Base-by-base conservation (phyloP, 257 asterid species). In the Fraxinus anomala region DNA sequence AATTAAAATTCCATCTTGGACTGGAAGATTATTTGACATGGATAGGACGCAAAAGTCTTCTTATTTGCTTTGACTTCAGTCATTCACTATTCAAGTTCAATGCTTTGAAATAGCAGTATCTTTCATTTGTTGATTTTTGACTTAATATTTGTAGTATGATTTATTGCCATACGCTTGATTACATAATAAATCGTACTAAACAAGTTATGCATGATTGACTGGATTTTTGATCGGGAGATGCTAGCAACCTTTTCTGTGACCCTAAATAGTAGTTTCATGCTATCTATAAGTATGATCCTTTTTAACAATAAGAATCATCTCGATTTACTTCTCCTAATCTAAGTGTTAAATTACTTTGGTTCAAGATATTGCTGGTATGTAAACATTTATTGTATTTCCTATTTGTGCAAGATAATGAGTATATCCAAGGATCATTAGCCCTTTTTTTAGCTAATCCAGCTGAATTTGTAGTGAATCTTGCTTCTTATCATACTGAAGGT, bases 281-380 rank as follows among this genome's bases (percentile, higher is more conserved):
- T 30, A 56, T 69, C 68, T 68, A 70, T 59, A 23, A 56, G 76
- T 70, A 72, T 61, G 70, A 30, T 31, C 24, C 24, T 49, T 49
- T 76, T 49, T 79, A 3, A 47, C 54, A 47, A 47, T 51, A 75
- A 59, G 49, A 71, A 71, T 61, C 63, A 28, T 49, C 56, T 66
- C 36, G 37, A 66, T 37, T 70, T 75, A 63, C 78, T 79, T 78
- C 72, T 76, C 83, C 40, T 67, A 28, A 26, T 75, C 68, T 17
- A 51, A 68, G 73, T 73, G 19, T 31, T 70, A 31, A 42, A 51
- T 42, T 77, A 44, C 76, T 47, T 73, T 33, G 40, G 21, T 34
- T 26, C 36, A 49, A 54, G 81, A 73, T 73, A 42, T 77, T n/a
- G 24, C 69, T 73, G 74, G 78, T 59, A 42, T 33, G 9, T 30